Evolutionary conservation across 495 filamentous ascomycete species (phyloP).

Genomic region (Talaromyces adpressus): DNA sequence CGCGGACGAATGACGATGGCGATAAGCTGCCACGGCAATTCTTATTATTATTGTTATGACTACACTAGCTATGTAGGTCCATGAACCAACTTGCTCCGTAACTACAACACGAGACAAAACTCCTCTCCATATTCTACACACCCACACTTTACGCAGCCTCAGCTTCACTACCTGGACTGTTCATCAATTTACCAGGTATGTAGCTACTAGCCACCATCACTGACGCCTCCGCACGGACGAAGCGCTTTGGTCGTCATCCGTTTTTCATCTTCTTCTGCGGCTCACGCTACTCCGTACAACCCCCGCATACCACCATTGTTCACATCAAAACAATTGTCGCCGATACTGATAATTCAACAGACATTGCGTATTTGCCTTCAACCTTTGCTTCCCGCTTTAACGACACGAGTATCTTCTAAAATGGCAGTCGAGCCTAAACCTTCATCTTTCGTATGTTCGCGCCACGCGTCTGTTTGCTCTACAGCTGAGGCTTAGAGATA

Average conservation of each 20-base stretch:
- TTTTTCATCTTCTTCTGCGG: background rate
- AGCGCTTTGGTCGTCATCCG: background rate
- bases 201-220: background rate
- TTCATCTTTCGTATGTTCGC: slow-evolving; percentile 6
- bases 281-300: slow-evolving; percentile 1
- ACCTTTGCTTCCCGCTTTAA: background rate
- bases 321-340: background rate
- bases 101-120: background rate
- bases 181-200: background rate
- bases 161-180: background rate
- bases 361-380: background rate
- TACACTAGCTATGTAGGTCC: background rate
- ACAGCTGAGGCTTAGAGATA: background rate
- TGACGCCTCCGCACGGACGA: background rate
- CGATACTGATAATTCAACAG: background rate
- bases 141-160: background rate
- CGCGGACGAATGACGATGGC: background rate
- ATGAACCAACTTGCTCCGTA: background rate
- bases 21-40: background rate
- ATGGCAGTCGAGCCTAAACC: slow-evolving; percentile 8
- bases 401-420: background rate
- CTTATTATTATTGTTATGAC: background rate
- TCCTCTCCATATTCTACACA: background rate
- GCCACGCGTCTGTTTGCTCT: background rate
- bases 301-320: background rate